phyloP scores from a whole-genome alignment of 2,329 filamentous ascomycete species.

The Incumbomyces lentus region DNA sequence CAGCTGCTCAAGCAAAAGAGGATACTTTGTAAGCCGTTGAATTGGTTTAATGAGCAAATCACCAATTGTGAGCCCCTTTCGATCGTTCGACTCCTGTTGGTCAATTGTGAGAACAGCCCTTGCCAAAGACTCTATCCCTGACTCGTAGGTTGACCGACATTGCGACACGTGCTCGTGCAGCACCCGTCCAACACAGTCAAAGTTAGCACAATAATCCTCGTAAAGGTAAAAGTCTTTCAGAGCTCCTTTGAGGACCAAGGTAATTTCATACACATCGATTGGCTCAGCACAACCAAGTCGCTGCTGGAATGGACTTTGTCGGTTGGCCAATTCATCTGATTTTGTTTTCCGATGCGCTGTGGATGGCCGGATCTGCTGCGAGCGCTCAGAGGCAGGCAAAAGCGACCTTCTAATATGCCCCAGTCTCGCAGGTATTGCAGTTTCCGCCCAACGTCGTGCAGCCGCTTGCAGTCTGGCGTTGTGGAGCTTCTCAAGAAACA shows the following conservation, averaged over 20 bases:
- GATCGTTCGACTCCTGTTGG: slow-evolving; percentile 50
- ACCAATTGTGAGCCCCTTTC: slow-evolving; percentile 68
- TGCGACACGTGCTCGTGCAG: slow-evolving; percentile 57
- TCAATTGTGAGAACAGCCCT: slow-evolving; percentile 63
- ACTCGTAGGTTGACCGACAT: slow-evolving; percentile 70
- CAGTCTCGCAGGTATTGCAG: slow-evolving; percentile 14
- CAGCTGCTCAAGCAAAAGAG: slow-evolving; percentile 73
- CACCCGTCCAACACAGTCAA: slow-evolving; percentile 74
- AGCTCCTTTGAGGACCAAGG: slow-evolving; percentile 49
- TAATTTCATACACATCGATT: slow-evolving; percentile 43
- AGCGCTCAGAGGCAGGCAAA: slow-evolving; percentile 27
- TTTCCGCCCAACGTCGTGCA: slow-evolving; percentile 20
- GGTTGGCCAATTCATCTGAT: slow-evolving; percentile 16
- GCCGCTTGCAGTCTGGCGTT: slow-evolving; percentile 27
- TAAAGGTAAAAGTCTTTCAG: slow-evolving; percentile 76
- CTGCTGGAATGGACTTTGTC: not conserved
- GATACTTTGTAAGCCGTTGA: slow-evolving; percentile 84
- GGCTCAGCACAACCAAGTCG: slow-evolving; percentile 30
- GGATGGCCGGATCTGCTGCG: slow-evolving; percentile 1
- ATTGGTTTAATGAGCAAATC: slow-evolving; percentile 95
- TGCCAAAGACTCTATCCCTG: slow-evolving; percentile 73
- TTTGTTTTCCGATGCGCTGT: slow-evolving; percentile 8
- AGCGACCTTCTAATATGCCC: slow-evolving; percentile 13
- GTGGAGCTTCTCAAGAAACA: slow-evolving; percentile 66
- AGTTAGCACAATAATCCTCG: slow-evolving; percentile 84